These are phyloP conservation scores for Medicago truncatula DNA, from an alignment of 306 rosid genomes.

Conservation along the genomic window MtrunA17r5.0-ANR NC_053048.1:41049001-41049500, in stretches of 20 bases:
- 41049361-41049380: conserved; percentile 25
- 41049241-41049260: background rate
- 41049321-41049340: conserved; percentile 12
- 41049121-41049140: conserved; percentile 88
- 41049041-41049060: conserved; percentile 90
- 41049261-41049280: conserved; percentile 18
- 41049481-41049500: conserved; percentile 3
- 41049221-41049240: background rate
- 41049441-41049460: background rate
- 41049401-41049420: background rate
- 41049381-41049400: conserved; percentile 1
- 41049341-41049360: conserved; percentile 11
- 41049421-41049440: conserved; percentile 1
- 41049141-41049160: conserved; percentile 65
- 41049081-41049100: conserved; percentile 91
- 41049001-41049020: conserved; percentile 77
- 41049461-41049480: conserved; percentile 10
- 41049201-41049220: conserved; percentile 8
- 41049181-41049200: conserved; percentile 51
- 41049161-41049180: conserved; percentile 62
- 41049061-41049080: conserved; percentile 90
- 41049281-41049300: conserved; percentile 5
- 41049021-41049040: conserved; percentile 83
- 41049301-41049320: background rate
- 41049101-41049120: conserved; percentile 81